Conservation (phyloP, 306 rosid species). For the Coriaria nepalensis region DNA sequence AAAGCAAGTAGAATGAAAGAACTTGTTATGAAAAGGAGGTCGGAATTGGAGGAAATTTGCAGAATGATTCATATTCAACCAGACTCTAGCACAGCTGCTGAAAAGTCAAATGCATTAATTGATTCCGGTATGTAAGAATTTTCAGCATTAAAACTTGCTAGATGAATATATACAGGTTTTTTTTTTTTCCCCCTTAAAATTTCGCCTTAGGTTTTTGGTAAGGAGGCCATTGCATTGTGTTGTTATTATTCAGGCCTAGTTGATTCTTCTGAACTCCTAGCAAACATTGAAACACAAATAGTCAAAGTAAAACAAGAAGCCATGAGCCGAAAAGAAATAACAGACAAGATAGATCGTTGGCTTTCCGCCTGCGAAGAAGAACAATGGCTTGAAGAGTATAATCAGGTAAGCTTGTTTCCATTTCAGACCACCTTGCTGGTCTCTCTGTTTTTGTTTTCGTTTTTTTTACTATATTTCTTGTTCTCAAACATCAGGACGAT, state of each 20-base stretch:
- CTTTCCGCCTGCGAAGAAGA: constrained; percentile 94
- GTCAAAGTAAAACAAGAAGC: constrained; percentile 73
- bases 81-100: constrained; percentile 74
- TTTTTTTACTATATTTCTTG: neutral
- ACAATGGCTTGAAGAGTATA: constrained; percentile 91
- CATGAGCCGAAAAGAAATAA: constrained; percentile 69
- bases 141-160: too few relatives aligned
- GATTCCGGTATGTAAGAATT: constrained; percentile 55
- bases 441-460: neutral
- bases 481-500: constrained; percentile 48
- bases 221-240: neutral
- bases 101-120: constrained; percentile 82
- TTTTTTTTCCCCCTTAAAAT: too few relatives aligned
- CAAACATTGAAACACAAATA: constrained; percentile 76
- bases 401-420: constrained; percentile 41
- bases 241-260: constrained; percentile 49
- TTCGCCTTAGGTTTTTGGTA: neutral
- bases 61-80: constrained; percentile 70
- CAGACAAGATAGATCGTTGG: constrained; percentile 84
- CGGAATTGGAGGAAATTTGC: constrained; percentile 81
- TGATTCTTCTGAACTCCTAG: constrained; percentile 80
- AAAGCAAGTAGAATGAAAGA: constrained; percentile 98
- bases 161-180: too few relatives aligned
- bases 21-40: constrained; percentile 79
- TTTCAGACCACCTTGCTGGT: neutral